Percentiles rank a stretch among this genome's conserved stretches.
phyloP scores from a whole-genome alignment of 495 filamentous ascomycete species.

The Lepraria neglecta region DNA sequence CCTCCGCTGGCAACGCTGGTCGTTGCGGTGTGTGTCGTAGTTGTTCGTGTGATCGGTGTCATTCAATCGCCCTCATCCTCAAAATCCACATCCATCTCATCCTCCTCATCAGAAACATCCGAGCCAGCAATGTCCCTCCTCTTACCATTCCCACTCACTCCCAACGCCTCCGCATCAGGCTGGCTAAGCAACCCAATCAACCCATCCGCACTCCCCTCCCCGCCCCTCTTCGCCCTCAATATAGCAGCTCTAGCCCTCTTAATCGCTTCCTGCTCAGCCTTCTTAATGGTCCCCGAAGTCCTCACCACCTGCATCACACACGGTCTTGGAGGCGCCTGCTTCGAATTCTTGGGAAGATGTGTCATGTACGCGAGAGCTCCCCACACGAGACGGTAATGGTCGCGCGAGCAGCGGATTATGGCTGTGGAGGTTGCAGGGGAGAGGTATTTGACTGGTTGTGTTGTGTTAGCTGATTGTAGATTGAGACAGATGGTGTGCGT shows the following conservation, averaged over 20 bases:
- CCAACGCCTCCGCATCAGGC: constrained; percentile 38
- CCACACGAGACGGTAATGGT: constrained; percentile 81
- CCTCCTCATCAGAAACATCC: constrained; percentile 35
- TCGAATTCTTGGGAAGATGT: constrained; percentile 49
- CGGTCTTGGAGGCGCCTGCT: constrained; percentile 35
- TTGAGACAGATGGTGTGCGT: constrained; percentile 27
- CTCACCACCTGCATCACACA: constrained; percentile 82
- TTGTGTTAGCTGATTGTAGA: constrained; percentile 12
- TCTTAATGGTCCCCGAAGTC: constrained; percentile 89
- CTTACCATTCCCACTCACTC: constrained; percentile 29
- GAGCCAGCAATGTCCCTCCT: constrained; percentile 20
- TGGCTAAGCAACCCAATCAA: constrained; percentile 31
- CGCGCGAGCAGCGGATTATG: constrained; percentile 73
- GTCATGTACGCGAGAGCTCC: constrained; percentile 77
- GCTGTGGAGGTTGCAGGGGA: constrained; percentile 88
- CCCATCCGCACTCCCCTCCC: constrained; percentile 27
- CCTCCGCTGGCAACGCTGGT: neutral
- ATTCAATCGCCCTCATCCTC: constrained; percentile 21
- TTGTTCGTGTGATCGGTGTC: no score
- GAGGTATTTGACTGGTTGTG: constrained; percentile 73
- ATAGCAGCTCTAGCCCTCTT: constrained; percentile 66
- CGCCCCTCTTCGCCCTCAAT: constrained; percentile 49
- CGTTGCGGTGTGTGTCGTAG: no score
- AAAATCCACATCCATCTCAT: constrained; percentile 31
- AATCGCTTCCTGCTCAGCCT: constrained; percentile 84